Evolutionary conservation across 441 rosid genomes (phyloP), one percentile per base, ranked within the genome.

Genomic region (Hura crepitans): DNA sequence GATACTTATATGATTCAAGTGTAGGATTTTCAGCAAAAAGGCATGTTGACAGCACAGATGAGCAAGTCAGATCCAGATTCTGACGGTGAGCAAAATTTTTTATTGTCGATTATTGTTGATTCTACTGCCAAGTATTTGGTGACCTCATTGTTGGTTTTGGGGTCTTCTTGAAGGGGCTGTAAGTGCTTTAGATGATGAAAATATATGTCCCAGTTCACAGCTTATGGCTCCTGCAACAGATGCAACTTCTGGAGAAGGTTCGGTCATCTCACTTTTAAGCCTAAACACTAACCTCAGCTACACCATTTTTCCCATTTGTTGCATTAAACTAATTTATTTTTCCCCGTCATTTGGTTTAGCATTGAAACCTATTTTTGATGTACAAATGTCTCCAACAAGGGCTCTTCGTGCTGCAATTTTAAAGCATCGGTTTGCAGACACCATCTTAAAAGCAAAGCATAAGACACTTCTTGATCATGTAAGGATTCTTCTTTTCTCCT

Each of bases 351-450:
- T 62, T 83, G 54, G 35, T 66, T 69, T 77, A 89, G 97, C 75
- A 37, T 85, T 83, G 85, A 66, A 68, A 68, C 60, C 80, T 33
- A 53, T 69, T 59, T 77, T 80, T 67, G 84, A 78, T 66, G 73
- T 71, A 13, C 92, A 73, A 50, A 60, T 89, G 74, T 89, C 97
- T 35, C 91, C 98, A 12, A 72, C 80, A 43, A 93, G 84, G 77
- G 96, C 91, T 66, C 86, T 91, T 13, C 94, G 97, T 37, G 95
- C 89, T 80, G 97, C 93, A 49, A 82, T 81, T 42, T 65, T 91
- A 55, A 94, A 82, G 80, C 78, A 64, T n/a, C 93, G 96, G 43
- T 94, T 88, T 78, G 98, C 97, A 12, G 91, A 80, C 46, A 86
- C 92, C 39, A 91, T 94, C 49, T 53, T 86, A 61, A 90, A 81